Base-by-base conservation (phyloP, 352 stramenopile genomes). In the Phytophthora citricola region DNA sequence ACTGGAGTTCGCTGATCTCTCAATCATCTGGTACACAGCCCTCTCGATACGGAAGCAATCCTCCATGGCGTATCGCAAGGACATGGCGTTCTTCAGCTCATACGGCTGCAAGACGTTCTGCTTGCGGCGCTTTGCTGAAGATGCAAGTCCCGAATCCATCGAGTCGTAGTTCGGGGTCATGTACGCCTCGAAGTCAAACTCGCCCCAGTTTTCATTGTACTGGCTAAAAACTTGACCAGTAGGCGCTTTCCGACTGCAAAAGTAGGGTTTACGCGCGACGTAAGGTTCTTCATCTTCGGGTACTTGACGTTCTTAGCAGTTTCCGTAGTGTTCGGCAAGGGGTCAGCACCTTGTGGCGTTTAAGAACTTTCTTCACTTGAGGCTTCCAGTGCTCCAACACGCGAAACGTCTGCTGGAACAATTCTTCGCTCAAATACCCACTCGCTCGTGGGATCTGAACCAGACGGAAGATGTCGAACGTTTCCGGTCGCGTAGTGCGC, bases 191-290 rank as follows among this genome's bases (percentile, higher is more conserved):
- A 94, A 79, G 51, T 92, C 74, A 45, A 93, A 89, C 63, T 94
- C 87, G 17, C 85, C 78, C 86, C 87, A 96, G 15, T 87, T 81
- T 46, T 91, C 69, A 48, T 96, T 96, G 60, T 87, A 90, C 53
- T 92, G 75, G 39, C 88, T 96, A 61, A 92, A 29, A 93, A 93
- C 58, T 96, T 96, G 31, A 96, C 57, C 15, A 94, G 51, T 15
- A 89, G 27, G 20, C 63, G 71, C 32, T 81, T 78, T 15, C 81
- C 83, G 20, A 96, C 61, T 0, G 76, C 81, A 63, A 94, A 93
- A 27, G 85, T 85, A 24, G 88, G 88, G 39, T 96, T 96, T 8
- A 87, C 85, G 12, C 85, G 83, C 26, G 85, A 87, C 8, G 88
- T 96, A 20, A 93, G 62, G 43, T 69, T 85, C 29, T 79, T 85